Percentiles rank a stretch among this genome's conserved stretches.
phyloP scores from a whole-genome alignment of 1,284 basidiomycete species.

The Neolentinus lepideus region DNA sequence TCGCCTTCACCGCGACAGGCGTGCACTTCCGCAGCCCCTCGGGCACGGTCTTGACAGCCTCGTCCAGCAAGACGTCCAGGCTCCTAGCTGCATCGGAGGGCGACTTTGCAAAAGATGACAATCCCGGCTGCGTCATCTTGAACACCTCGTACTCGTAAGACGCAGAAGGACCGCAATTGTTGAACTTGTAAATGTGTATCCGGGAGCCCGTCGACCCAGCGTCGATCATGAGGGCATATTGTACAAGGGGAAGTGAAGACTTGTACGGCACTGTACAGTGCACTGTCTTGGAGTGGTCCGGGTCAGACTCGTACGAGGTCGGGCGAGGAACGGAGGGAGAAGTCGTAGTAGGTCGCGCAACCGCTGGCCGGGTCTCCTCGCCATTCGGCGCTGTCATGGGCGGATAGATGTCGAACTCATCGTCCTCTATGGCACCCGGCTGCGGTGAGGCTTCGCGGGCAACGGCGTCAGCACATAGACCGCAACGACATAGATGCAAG shows the following conservation, averaged over 20 bases:
- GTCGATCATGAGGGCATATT: slow-evolving; percentile 97
- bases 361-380: background rate
- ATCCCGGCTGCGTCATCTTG: slow-evolving; percentile 75
- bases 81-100: slow-evolving; percentile 71
- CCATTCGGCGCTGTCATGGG: background rate
- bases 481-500: background rate
- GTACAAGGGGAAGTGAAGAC: slow-evolving; percentile 52
- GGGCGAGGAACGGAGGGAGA: slow-evolving; percentile 21
- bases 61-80: slow-evolving; percentile 77
- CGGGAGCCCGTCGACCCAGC: slow-evolving; percentile 96
- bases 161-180: slow-evolving; percentile 80
- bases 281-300: slow-evolving; percentile 55
- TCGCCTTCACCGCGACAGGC: slow-evolving; percentile 91
- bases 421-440: slow-evolving; percentile 2
- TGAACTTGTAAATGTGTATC: slow-evolving; percentile 98
- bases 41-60: slow-evolving; percentile 78
- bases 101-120: slow-evolving; percentile 60
- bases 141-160: slow-evolving; percentile 93
- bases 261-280: slow-evolving; percentile 57
- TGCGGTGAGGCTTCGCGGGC: background rate
- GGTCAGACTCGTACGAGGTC: slow-evolving; percentile 54
- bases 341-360: slow-evolving; percentile 16
- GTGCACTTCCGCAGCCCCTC: slow-evolving; percentile 64
- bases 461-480: background rate
- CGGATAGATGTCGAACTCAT: background rate